These are phyloP conservation scores for Cercospora sojina DNA, from an alignment of 2,329 filamentous ascomycete species.

Conservation along the genomic window DNA sequence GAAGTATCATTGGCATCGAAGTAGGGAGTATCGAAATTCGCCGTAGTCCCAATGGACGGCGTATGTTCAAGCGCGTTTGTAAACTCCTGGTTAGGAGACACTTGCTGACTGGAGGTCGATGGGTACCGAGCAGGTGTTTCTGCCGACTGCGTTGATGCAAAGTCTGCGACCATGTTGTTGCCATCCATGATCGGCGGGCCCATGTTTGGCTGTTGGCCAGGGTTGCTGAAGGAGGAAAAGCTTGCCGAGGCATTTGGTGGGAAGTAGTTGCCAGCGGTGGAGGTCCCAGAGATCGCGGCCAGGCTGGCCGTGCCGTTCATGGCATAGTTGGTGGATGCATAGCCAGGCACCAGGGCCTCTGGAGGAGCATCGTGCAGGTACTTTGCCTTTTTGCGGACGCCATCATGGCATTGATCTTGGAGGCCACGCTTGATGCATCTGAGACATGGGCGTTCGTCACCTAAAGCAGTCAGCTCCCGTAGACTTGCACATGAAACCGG, in stretches of 20 bases:
- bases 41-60: conserved; percentile 40
- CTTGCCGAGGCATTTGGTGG: conserved; percentile 38
- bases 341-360: conserved; percentile 82
- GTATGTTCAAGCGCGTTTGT: conserved; percentile 51
- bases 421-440: conserved; percentile 92
- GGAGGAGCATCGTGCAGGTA: conserved; percentile 95
- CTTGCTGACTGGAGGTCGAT: conserved; percentile 54
- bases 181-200: conserved; percentile 46
- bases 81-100: conserved; percentile 46
- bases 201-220: conserved; percentile 38
- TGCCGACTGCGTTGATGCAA: conserved; percentile 59
- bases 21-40: conserved; percentile 56
- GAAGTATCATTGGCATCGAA: conserved; percentile 92
- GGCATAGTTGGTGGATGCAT: conserved; percentile 66
- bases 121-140: conserved; percentile 69
- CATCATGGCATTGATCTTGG: conserved; percentile 89
- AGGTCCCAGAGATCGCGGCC: conserved; percentile 23
- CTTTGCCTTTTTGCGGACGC: conserved; percentile 97
- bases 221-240: conserved; percentile 44
- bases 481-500: neutral
- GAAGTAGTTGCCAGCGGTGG: conserved; percentile 43
- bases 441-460: conserved; percentile 90
- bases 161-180: conserved; percentile 47
- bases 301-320: conserved; percentile 28
- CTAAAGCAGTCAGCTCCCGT: conserved; percentile 49